Conservation (phyloP, 106 monocot species). For the Dendrobium nobile region DNA sequence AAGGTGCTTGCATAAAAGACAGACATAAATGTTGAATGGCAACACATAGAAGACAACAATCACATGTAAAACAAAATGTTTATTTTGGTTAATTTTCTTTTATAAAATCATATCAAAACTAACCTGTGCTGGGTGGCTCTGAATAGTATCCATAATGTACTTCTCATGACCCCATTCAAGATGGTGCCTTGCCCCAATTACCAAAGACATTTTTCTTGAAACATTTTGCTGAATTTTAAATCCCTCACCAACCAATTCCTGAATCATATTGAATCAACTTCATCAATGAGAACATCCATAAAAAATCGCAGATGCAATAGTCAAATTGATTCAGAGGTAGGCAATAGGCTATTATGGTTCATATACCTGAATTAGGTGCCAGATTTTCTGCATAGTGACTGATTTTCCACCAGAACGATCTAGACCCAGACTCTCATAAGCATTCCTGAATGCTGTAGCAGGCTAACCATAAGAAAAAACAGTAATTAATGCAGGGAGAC, state of each 20-base stretch:
- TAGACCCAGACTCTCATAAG: constrained; percentile 59
- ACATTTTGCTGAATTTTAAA: constrained; percentile 36
- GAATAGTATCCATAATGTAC: constrained; percentile 79
- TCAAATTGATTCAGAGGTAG: neutral
- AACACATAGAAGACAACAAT: neutral
- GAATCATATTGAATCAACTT: constrained; percentile 10
- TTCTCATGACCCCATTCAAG: constrained; percentile 99
- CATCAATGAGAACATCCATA: neutral
- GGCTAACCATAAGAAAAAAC: constrained; percentile 37
- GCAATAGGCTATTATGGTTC: constrained; percentile 2
- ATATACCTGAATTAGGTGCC: constrained; percentile 90
- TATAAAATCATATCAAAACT: constrained; percentile 3
- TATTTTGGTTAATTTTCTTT: neutral
- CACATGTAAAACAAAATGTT: neutral
- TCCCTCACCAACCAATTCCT: constrained; percentile 73
- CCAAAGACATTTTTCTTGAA: constrained; percentile 84
- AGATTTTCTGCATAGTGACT: constrained; percentile 94
- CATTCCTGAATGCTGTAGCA: constrained; percentile 70
- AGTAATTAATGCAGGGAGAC: constrained; percentile 6
- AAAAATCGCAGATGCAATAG: neutral
- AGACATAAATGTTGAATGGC: neutral
- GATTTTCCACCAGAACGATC: constrained; percentile 57
- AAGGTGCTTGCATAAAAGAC: neutral
- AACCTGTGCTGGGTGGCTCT: constrained; percentile 82
- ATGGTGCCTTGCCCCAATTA: constrained; percentile 84